phyloP scores from a whole-genome alignment of 1,139 yeast species.

The Zygoascus sp. region DNA sequence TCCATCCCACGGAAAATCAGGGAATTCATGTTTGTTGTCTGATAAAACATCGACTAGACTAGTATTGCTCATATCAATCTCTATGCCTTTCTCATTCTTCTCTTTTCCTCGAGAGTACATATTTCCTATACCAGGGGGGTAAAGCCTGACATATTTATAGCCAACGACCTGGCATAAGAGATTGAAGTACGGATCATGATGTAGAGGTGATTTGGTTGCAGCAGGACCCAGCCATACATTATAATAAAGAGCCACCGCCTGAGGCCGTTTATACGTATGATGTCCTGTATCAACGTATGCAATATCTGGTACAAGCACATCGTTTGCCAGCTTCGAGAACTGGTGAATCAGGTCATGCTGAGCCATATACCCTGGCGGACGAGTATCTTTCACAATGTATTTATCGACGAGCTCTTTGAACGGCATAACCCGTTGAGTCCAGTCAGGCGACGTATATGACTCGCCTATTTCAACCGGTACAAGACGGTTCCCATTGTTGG shows the following conservation, averaged over 20 bases:
- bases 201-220: slow-evolving; percentile 28
- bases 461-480: slow-evolving; percentile 29
- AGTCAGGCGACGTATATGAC: slow-evolving; percentile 20
- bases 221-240: slow-evolving; percentile 30
- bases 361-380: slow-evolving; percentile 21
- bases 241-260: slow-evolving; percentile 14
- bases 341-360: slow-evolving; percentile 24
- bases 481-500: slow-evolving; percentile 22
- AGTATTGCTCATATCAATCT: slow-evolving; percentile 21
- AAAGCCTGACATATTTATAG: slow-evolving; percentile 26
- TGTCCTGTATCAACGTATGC: slow-evolving; percentile 14
- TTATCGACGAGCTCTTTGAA: slow-evolving; percentile 20
- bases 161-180: slow-evolving; percentile 29
- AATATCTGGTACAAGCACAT: slow-evolving; percentile 23
- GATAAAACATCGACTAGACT: slow-evolving; percentile 21
- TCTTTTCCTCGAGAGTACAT: slow-evolving; percentile 17
- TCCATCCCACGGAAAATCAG: slow-evolving; percentile 25
- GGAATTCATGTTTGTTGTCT: slow-evolving; percentile 18
- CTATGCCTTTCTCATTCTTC: not conserved
- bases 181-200: slow-evolving; percentile 25
- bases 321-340: slow-evolving; percentile 20
- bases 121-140: slow-evolving; percentile 16
- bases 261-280: slow-evolving; percentile 10
- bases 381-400: slow-evolving; percentile 6
- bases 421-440: slow-evolving; percentile 22